A percentile compares a stretch with the other conserved stretches of the same genome.
phyloP scores from a whole-genome alignment of 495 filamentous ascomycete species.

The Aspergillus biplanus region DNA sequence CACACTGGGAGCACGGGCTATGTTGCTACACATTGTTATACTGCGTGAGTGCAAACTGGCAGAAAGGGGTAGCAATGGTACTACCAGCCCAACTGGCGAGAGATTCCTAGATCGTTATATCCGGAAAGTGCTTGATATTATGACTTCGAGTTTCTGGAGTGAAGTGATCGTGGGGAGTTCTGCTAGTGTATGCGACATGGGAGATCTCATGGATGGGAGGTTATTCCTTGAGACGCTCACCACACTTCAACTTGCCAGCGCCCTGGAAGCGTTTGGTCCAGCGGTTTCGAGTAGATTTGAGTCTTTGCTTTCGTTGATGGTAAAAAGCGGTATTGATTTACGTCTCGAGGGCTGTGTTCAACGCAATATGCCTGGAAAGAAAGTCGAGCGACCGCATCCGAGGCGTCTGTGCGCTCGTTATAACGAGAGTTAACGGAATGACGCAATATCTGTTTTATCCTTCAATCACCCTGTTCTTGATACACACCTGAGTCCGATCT shows the following conservation, averaged over 20 bases:
- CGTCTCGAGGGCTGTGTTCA: not conserved
- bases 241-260: not conserved
- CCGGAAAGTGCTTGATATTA: not conserved
- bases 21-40: constrained; percentile 22
- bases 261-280: not conserved
- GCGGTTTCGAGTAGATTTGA: not conserved
- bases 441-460: constrained; percentile 15
- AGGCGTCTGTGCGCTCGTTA: not conserved
- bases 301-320: not conserved
- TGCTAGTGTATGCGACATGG: constrained; percentile 52
- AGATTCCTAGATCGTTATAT: constrained; percentile 13
- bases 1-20: constrained; percentile 7
- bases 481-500: constrained; percentile 56
- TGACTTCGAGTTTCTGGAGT: constrained; percentile 23
- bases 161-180: constrained; percentile 14
- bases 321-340: constrained; percentile 5
- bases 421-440: not conserved
- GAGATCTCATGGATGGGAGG: constrained; percentile 69
- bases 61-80: constrained; percentile 4
- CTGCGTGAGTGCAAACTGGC: constrained; percentile 20
- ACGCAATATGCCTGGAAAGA: not conserved
- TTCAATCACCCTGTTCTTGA: constrained; percentile 49
- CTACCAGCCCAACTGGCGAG: not conserved
- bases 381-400: not conserved
- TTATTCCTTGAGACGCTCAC: constrained; percentile 45